A percentile compares a stretch with the other conserved stretches of the same genome.
Evolutionary conservation across 148 eudicot species (phyloP).

Genomic region (Nyssa sinensis): DNA sequence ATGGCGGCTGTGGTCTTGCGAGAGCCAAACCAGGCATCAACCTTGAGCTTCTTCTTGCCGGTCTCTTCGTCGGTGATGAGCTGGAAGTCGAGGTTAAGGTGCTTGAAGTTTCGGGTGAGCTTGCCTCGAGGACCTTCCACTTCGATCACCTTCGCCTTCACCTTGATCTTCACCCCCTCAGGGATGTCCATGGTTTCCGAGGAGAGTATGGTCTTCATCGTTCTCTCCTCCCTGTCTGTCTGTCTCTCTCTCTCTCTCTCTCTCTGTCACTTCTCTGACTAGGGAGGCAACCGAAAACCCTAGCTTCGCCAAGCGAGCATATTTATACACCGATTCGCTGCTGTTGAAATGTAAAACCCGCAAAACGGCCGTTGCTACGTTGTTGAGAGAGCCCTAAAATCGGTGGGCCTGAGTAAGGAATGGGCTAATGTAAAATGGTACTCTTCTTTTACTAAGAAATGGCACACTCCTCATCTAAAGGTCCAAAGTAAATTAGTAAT

Average conservation of each 20-base stretch:
- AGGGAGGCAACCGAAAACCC: conserved; percentile 3
- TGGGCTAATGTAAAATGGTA: too few species aligned
- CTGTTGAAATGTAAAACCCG: too few species aligned
- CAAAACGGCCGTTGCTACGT: too few species aligned
- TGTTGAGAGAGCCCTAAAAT: too few species aligned
- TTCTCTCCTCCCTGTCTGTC: not conserved
- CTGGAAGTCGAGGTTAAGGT: conserved; percentile 52
- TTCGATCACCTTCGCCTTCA: conserved; percentile 50
- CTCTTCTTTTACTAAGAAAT: too few species aligned
- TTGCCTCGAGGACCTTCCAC: conserved; percentile 58
- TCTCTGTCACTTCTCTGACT: not conserved
- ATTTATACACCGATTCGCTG: too few species aligned
- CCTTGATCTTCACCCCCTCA: conserved; percentile 42
- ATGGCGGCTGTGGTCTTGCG: conserved; percentile 52
- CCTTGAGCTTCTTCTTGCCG: conserved; percentile 47
- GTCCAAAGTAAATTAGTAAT: too few species aligned
- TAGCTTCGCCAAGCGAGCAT: not conserved
- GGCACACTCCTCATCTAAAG: too few species aligned
- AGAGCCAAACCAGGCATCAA: conserved; percentile 50
- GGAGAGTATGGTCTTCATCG: conserved; percentile 47
- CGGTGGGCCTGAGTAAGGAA: too few species aligned
- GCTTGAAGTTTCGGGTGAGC: conserved; percentile 53
- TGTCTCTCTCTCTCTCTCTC: conserved; percentile 4
- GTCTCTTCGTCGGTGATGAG: conserved; percentile 39
- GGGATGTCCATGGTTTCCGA: conserved; percentile 63